These are phyloP conservation scores for Ammopiptanthus mongolicus DNA, from an alignment of 306 rosid species.

Conservation along the genomic window DNA sequence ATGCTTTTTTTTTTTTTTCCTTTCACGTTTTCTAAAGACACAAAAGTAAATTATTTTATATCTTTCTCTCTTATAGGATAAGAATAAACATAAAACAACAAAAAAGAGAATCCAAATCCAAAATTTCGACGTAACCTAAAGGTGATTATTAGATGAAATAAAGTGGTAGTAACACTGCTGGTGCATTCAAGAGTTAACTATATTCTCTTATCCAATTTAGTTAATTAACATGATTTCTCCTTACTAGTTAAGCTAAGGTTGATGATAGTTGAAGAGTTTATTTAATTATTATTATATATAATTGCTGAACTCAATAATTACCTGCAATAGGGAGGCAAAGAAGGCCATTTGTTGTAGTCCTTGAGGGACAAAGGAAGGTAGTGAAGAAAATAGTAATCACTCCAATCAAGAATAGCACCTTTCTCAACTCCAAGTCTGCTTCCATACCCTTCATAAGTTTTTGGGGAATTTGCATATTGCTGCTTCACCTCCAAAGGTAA, in stretches of 20 bases:
- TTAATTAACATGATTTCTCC: neutral
- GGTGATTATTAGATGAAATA: neutral
- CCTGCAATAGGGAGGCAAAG: slow-evolving; percentile 32
- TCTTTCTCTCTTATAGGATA: too few relatives aligned
- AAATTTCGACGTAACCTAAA: too few relatives aligned
- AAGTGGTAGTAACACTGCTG: too few relatives aligned
- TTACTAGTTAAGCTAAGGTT: neutral
- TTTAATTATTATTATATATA: too few relatives aligned
- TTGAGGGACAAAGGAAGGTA: slow-evolving; percentile 56
- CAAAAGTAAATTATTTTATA: too few relatives aligned
- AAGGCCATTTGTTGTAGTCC: slow-evolving; percentile 70
- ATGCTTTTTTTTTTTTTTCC: too few relatives aligned
- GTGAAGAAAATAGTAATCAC: slow-evolving; percentile 81
- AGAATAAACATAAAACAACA: too few relatives aligned
- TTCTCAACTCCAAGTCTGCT: slow-evolving; percentile 75
- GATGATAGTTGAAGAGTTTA: neutral
- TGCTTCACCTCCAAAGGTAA: slow-evolving; percentile 65
- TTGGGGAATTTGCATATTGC: slow-evolving; percentile 60
- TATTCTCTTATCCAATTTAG: neutral
- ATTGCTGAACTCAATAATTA: neutral
- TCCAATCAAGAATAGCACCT: slow-evolving; percentile 92
- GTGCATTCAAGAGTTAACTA: neutral
- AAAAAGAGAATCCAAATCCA: too few relatives aligned
- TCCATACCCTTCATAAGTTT: slow-evolving; percentile 85
- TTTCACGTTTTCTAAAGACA: too few relatives aligned